phyloP scores from a whole-genome alignment of 495 filamentous ascomycete genomes.

The Apiosordaria backusii region DNA sequence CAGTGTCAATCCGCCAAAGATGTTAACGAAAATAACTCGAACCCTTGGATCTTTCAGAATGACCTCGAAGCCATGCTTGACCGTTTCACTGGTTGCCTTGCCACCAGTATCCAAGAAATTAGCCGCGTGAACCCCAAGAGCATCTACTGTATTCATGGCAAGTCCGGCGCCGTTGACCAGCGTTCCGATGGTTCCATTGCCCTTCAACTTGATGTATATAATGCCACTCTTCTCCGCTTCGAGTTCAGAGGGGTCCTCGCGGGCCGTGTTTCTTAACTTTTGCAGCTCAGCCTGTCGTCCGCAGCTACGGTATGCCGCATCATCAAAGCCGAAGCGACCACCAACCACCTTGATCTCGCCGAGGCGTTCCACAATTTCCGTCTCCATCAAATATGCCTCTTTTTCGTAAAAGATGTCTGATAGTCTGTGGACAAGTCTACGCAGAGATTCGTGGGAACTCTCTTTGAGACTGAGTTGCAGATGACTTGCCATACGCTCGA shows the following conservation, averaged over 20 bases:
- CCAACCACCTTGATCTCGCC: constrained; percentile 47
- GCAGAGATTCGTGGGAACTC: constrained; percentile 36
- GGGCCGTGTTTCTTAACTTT: constrained; percentile 46
- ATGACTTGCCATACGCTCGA: constrained; percentile 39
- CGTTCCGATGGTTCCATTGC: constrained; percentile 59
- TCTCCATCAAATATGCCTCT: constrained; percentile 63
- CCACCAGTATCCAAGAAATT: constrained; percentile 92
- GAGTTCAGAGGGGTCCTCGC: constrained; percentile 56
- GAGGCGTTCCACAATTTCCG: constrained; percentile 40
- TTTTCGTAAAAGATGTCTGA: constrained; percentile 60
- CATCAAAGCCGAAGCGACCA: constrained; percentile 65
- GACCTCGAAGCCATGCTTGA: constrained; percentile 69
- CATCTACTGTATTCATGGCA: constrained; percentile 90
- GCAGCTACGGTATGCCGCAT: constrained; percentile 66
- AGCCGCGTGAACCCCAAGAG: constrained; percentile 62
- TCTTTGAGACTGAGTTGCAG: constrained; percentile 23
- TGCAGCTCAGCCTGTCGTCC: constrained; percentile 66
- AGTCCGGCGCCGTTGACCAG: constrained; percentile 86
- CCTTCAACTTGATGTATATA: constrained; percentile 61
- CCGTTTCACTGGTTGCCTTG: constrained; percentile 82
- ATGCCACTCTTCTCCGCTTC: constrained; percentile 70
- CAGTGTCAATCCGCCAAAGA: constrained; percentile 82
- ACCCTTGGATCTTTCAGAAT: constrained; percentile 70
- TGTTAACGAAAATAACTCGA: constrained; percentile 77
- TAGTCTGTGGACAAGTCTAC: constrained; percentile 51